Evolutionary conservation across 805 yeast genomes (phyloP).

Genomic region (Phaffomyces antillensis): DNA sequence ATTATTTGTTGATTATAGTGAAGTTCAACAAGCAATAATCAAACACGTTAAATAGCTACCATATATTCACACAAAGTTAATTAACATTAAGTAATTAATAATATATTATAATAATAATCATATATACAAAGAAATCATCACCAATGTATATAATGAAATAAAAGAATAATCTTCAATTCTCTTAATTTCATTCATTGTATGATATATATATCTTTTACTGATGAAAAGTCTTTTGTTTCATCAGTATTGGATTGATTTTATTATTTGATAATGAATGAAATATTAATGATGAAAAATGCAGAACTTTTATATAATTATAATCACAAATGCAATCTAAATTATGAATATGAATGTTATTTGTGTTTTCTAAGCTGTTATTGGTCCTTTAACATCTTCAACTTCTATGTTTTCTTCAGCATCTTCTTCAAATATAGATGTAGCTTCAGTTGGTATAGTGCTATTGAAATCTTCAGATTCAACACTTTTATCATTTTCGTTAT

Average conservation of each 20-base stretch:
- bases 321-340: not conserved
- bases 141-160: too few relatives aligned
- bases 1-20: conserved; percentile 19
- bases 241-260: too few relatives aligned
- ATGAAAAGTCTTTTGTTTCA: too few relatives aligned
- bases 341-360: not conserved
- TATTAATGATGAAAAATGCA: too few relatives aligned
- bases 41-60: conserved; percentile 8
- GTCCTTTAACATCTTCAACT: not conserved
- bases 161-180: too few relatives aligned
- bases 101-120: not conserved
- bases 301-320: too few relatives aligned
- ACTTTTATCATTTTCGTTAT: conserved; percentile 22
- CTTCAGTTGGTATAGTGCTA: conserved; percentile 1
- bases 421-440: conserved; percentile 1
- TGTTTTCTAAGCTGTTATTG: not conserved
- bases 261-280: too few relatives aligned
- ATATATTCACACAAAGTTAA: not conserved
- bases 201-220: too few relatives aligned
- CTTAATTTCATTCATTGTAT: too few relatives aligned
- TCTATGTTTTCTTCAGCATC: not conserved
- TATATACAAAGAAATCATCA: not conserved
- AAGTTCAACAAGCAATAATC: conserved; percentile 20
- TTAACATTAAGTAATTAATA: not conserved
- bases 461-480: conserved; percentile 2